Evolutionary conservation across 495 filamentous ascomycete genomes (phyloP), one percentile per base, ranked within the genome.

Genomic region (Aspergillus hancockii): DNA sequence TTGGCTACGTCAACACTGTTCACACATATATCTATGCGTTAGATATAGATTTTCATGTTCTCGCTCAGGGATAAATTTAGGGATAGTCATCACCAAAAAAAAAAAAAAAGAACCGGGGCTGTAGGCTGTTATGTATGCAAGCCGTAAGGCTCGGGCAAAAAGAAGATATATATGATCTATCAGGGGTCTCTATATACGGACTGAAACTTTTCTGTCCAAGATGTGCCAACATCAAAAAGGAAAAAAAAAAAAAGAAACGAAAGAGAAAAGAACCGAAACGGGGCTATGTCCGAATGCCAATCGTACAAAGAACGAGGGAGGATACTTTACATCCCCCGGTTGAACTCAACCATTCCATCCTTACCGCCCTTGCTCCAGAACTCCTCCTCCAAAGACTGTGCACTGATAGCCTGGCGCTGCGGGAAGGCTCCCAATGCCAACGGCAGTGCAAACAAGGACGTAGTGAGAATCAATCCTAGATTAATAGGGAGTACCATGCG

Each of bases 401-500:
- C 91, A 56, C 77, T 81, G 21, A 96, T 88, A 52, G 80, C 81
- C 79, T 98, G 92, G 55, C 91, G 78, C 78, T 96, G 90, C 12
- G 94, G 94, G 77, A 98, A 98, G 8, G 89, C 94, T 12, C 85
- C 94, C 45, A 98, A 76, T 4, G 94, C 92, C 28, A 96, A 75
- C 25, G 91, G 91, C 59, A 97, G 76, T 21, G 90, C 92, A 63
- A 92, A 87, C 30, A 93, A 80, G 61, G 85, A 89, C 22, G 91
- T 95, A 2, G 83, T 81, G 25, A 95, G 73, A 62, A 97, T 93
- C 60, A 97, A 71, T 0, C 81, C 92, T 52, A 96, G 73, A 74
- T 97, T 97, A 16, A 94, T 77, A 1, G 91, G 91, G 53, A 90
- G 64, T 3, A 87, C 86, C 72, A 88, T 79, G 57, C 87, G 77